Conservation (phyloP, 192 early-diverging fungal species). For the Chytriomyces sp. region DNA sequence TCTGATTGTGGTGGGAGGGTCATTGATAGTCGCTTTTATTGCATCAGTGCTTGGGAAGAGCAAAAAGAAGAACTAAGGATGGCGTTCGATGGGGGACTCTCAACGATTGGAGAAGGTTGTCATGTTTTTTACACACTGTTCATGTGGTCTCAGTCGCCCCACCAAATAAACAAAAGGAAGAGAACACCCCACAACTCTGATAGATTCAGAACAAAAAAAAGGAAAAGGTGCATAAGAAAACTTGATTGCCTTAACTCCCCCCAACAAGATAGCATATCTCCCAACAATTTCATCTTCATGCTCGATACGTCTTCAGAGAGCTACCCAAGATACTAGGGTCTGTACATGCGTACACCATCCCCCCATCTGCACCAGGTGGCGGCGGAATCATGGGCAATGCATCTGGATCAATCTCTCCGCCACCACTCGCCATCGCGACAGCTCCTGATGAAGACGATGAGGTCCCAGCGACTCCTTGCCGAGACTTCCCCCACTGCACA, state of each 20-base stretch:
- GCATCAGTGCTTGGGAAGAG: slow-evolving; percentile 85
- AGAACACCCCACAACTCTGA: no score
- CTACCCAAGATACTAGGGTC: slow-evolving; percentile 32
- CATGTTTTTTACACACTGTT: not conserved
- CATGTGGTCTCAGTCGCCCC: no score
- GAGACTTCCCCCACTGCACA: slow-evolving; percentile 80
- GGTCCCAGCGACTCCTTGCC: slow-evolving; percentile 3
- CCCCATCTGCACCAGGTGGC: slow-evolving; percentile 30
- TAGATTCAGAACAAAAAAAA: no score
- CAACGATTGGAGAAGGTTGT: not conserved
- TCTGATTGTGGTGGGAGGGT: slow-evolving; percentile 78
- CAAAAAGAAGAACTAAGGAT: slow-evolving; percentile 63
- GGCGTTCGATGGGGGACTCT: not conserved
- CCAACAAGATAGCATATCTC: no score
- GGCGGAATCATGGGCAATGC: slow-evolving; percentile 35
- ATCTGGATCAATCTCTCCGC: slow-evolving; percentile 19
- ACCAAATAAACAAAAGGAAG: no score
- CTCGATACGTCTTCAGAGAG: slow-evolving; percentile 35
- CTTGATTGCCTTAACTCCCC: no score
- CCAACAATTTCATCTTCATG: not conserved
- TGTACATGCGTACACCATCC: slow-evolving; percentile 35
- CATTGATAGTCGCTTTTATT: slow-evolving; percentile 78
- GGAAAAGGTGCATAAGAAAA: no score
- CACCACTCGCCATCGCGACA: not conserved
- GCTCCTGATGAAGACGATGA: slow-evolving; percentile 15